Percentiles rank a stretch among this genome's conserved stretches.
phyloP scores from a whole-genome alignment of 306 rosid species.

The Castanea sativa region DNA sequence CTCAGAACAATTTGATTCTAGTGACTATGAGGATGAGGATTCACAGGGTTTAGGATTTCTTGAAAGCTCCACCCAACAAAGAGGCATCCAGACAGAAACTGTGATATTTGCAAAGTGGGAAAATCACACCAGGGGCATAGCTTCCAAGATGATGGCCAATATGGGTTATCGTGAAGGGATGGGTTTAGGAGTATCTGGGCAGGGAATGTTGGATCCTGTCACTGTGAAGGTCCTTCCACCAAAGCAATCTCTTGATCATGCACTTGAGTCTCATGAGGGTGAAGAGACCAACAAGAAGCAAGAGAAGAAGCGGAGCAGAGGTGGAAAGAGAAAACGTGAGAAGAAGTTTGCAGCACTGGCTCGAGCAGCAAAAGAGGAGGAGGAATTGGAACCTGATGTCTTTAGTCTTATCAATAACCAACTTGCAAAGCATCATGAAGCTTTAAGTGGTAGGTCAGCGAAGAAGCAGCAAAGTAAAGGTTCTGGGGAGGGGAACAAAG shows the following conservation, averaged over 20 bases:
- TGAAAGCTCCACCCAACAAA: slow-evolving; percentile 59
- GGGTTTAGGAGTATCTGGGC: slow-evolving; percentile 90
- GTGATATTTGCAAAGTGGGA: slow-evolving; percentile 93
- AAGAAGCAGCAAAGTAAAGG: slow-evolving; percentile 62
- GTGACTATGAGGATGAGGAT: slow-evolving; percentile 62
- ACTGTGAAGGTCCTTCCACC: slow-evolving; percentile 77
- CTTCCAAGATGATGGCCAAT: slow-evolving; percentile 97
- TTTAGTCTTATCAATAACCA: slow-evolving; percentile 77
- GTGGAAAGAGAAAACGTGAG: slow-evolving; percentile 88
- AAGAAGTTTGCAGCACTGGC: slow-evolving; percentile 68
- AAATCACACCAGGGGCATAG: slow-evolving; percentile 90
- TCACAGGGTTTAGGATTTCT: slow-evolving; percentile 79
- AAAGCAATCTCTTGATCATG: slow-evolving; percentile 87
- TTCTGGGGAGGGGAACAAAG: slow-evolving; percentile 58
- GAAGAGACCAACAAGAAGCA: slow-evolving; percentile 36
- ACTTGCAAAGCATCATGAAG: slow-evolving; percentile 63
- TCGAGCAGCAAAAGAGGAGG: slow-evolving; percentile 63
- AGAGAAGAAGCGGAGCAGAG: slow-evolving; percentile 78
- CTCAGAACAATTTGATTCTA: slow-evolving; percentile 53
- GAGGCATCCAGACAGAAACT: slow-evolving; percentile 83
- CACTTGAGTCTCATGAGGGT: slow-evolving; percentile 51
- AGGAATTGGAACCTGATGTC: slow-evolving; percentile 59
- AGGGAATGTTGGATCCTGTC: slow-evolving; percentile 79
- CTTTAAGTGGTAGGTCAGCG: slow-evolving; percentile 37
- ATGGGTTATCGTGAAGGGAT: slow-evolving; percentile 90